A percentile compares a stretch with the other conserved stretches of the same genome.
These are phyloP conservation scores for Xylariaceae sp. DNA, from an alignment of 2,329 filamentous ascomycete genomes.

Conservation along the genomic window DNA sequence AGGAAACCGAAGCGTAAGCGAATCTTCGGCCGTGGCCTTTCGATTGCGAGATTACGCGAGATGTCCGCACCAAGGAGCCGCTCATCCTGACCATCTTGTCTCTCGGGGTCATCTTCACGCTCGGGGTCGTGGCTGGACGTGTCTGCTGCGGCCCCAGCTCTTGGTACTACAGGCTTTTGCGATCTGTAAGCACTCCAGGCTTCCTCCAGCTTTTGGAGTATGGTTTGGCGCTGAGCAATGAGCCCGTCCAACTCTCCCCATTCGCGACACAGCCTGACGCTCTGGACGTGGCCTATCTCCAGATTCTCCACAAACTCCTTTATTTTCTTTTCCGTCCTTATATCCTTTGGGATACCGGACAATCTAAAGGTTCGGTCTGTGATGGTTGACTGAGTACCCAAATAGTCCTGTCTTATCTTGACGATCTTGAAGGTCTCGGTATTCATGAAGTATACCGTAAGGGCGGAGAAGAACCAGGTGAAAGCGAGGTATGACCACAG, in stretches of 20 bases:
- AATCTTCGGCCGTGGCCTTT: constrained; percentile 57
- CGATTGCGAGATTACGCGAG: constrained; percentile 35
- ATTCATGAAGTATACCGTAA: constrained; percentile 79
- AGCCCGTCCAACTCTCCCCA: constrained; percentile 78
- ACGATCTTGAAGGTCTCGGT: constrained; percentile 82
- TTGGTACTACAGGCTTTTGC: constrained; percentile 38
- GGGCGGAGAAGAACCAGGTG: constrained; percentile 80
- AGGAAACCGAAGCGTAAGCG: constrained; percentile 76
- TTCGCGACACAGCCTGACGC: constrained; percentile 76
- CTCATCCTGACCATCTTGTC: constrained; percentile 34
- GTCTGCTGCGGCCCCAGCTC: constrained; percentile 7
- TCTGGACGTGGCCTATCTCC: constrained; percentile 84
- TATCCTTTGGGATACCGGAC: constrained; percentile 75
- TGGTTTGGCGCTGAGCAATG: constrained; percentile 58
- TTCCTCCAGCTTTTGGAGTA: constrained; percentile 71
- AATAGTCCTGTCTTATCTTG: constrained; percentile 77
- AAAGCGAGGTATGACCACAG: constrained; percentile 95
- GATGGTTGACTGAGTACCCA: constrained; percentile 90
- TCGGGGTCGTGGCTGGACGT: constrained; percentile 11
- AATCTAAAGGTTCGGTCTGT: constrained; percentile 91
- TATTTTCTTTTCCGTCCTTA: constrained; percentile 77
- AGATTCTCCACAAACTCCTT: constrained; percentile 82
- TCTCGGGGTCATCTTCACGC: constrained; percentile 14
- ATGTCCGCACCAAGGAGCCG: constrained; percentile 49
- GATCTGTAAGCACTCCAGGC: constrained; percentile 76